Percentiles rank a stretch among this genome's conserved stretches.
Conservation (phyloP, 352 stramenopile genomes). For the Pythium scleroteichum region DNA sequence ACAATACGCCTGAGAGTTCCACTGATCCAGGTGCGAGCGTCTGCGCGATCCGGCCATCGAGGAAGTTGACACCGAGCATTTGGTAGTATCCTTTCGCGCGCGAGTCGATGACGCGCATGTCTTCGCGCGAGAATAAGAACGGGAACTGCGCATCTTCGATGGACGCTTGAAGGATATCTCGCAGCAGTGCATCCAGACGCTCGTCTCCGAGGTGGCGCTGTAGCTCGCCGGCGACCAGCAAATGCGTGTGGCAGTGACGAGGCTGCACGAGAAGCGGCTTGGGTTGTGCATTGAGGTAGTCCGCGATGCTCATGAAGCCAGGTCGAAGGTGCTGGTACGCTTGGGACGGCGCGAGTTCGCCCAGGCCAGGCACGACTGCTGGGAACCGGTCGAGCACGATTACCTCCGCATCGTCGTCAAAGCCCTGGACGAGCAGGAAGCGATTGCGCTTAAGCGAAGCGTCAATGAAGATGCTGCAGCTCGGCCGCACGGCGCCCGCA, state of each 20-base stretch:
- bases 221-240: conserved; percentile 37
- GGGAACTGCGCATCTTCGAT: conserved; percentile 61
- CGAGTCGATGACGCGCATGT: conserved; percentile 43
- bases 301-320: conserved; percentile 46
- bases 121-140: conserved; percentile 51
- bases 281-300: conserved; percentile 24
- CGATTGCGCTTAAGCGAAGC: conserved; percentile 36
- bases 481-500: conserved; percentile 16
- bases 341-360: conserved; percentile 23
- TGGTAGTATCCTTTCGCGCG: conserved; percentile 55
- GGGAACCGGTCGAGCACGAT: conserved; percentile 47
- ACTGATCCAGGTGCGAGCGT: conserved; percentile 53
- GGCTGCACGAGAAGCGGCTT: conserved; percentile 43
- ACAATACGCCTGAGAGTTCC: conserved; percentile 58
- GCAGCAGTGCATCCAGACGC: conserved; percentile 30
- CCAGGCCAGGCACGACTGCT: conserved; percentile 28
- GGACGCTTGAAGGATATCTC: conserved; percentile 37
- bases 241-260: conserved; percentile 47
- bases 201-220: conserved; percentile 23
- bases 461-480: conserved; percentile 62
- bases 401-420: conserved; percentile 43
- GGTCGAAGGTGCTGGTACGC: conserved; percentile 49
- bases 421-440: conserved; percentile 56
- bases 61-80: conserved; percentile 61
- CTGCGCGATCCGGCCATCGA: conserved; percentile 45